Conservation (phyloP, 2,329 filamentous ascomycete species). For the Leptodontidium sp. region DNA sequence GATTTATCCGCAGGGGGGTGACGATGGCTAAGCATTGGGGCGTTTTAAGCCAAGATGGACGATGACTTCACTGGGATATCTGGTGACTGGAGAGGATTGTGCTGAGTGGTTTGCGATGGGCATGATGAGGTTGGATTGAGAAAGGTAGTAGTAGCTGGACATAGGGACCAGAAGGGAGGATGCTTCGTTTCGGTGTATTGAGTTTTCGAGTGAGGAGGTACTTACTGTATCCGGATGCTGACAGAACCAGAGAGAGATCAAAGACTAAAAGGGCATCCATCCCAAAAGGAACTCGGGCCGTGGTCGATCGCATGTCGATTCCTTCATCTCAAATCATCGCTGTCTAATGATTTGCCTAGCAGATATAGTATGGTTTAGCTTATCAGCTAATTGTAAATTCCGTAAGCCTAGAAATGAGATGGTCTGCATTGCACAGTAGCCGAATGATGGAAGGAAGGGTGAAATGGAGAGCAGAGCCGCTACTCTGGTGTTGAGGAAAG, state of each 20-base stretch:
- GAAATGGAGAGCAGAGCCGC: not conserved
- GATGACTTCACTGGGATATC: constrained; percentile 17
- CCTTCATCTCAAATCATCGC: no score
- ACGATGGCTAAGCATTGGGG: constrained; percentile 18
- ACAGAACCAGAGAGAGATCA: not conserved
- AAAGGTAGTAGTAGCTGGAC: no score
- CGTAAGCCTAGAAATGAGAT: constrained; percentile 11
- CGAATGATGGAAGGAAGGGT: no score
- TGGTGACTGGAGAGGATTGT: not conserved
- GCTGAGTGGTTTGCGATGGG: not conserved
- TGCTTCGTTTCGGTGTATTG: no score
- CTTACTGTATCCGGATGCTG: not conserved
- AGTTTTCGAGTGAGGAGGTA: not conserved
- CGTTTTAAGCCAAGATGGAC: constrained; percentile 12
- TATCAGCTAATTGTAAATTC: not conserved
- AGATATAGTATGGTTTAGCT: no score
- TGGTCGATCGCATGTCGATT: no score
- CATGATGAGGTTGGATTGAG: not conserved
- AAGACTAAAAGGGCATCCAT: no score
- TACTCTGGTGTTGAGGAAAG: not conserved
- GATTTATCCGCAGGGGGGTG: constrained; percentile 13
- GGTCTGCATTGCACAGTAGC: not conserved
- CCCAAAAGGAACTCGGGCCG: no score
- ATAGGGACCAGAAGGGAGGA: no score
- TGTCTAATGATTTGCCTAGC: no score